Evolutionary conservation across 75 land plant species (phyloP), one percentile per base, ranked within the genome.

Genomic region (Isoetes taiwanensis): DNA sequence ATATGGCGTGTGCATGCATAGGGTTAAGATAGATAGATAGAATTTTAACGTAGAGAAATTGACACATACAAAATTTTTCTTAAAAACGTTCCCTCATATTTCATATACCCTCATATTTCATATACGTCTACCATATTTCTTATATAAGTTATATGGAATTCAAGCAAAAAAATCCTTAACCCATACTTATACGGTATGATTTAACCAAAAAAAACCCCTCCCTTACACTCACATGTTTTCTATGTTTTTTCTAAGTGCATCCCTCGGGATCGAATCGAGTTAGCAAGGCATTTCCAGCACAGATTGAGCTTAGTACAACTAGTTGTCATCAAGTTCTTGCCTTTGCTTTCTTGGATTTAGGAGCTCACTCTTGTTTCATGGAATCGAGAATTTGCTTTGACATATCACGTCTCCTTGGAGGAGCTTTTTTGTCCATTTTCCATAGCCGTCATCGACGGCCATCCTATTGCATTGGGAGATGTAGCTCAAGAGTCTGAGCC

Each of bases 381-480:
- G 56, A n/a, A 48, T 2, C 6, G 41, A 20, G 55, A 30, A 0
- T 50, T 62, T 21, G 37, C 6, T 8, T 3, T 27, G 4, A 11
- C 8, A 8, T 1, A 58, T 16, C 35, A 34, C 0, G 17, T 58
- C 21, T 0, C 0, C 28, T 1, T 32, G 0, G 11, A 48, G 0
- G 2, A 62, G 41, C 33, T 34, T 34, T 8, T 4, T 0, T 28
- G 25, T 0, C 33, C 55, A 16, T 27, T 33, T 2, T 0, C n/a
- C 30, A 1, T 46, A 31, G 64, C 46, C 11, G 63, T 42, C 10
- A 61, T 61, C 16, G 63, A 46, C 30, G 63, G 63, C 3, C 20
- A 25, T 30, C 10, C 11, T 17, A 21, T 62, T 6, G 3, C 34
- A 48, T 50, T 0, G 27, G 23, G 55, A 30, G 0, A 46, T 50